Evolutionary conservation across 1,139 yeast species (phyloP), one percentile per base, ranked within the genome.

Genomic region (Candida frijolesensis): DNA sequence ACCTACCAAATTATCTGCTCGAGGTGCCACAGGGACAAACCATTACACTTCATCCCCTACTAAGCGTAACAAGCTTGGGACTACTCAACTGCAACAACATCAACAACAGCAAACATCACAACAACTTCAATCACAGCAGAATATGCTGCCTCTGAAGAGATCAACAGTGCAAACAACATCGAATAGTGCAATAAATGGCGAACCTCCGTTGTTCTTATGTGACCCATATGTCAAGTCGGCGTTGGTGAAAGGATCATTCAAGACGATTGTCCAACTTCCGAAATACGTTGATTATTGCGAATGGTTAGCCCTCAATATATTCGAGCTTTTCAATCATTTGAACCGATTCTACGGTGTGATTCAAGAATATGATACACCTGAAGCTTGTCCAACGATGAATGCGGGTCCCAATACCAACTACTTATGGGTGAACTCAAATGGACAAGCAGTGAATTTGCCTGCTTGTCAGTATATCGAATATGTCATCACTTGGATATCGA

Each of bases 181-280:
- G 44, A 40, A 30, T 40, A 34, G 14, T 12, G 11, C 45, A 42
- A 29, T 48, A n/a, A 35, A 51, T 19, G 39, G 41, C 11, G 52
- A 49, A 22, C 52, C 57, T 11, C 96, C 92, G 10, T 75, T 87
- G 45, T 94, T 91, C 64, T 67, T 94, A 60, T 87, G 96, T 64
- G 97, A 92, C 59, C 98, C 98, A 12, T 95, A 89, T 68, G 95
- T 92, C 5, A 86, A 92, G 55, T 89, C 97, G 0, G 96, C 98
- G 0, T 75, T 94, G 44, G 99, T 95, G 33, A 94, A 94, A 63
- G 99, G 99, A n/a, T 89, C 96, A 0, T 95, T 91, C 73, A 91
- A 89, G 62, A 92, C 99, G 1, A 94, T 94, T 57, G 98, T 94
- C 1, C 96, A 89, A 65, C 77, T 90, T 30, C 99, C 99, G 22